Base-by-base conservation (phyloP, 495 filamentous ascomycete species). In the Bacidia gigantensis region DNA sequence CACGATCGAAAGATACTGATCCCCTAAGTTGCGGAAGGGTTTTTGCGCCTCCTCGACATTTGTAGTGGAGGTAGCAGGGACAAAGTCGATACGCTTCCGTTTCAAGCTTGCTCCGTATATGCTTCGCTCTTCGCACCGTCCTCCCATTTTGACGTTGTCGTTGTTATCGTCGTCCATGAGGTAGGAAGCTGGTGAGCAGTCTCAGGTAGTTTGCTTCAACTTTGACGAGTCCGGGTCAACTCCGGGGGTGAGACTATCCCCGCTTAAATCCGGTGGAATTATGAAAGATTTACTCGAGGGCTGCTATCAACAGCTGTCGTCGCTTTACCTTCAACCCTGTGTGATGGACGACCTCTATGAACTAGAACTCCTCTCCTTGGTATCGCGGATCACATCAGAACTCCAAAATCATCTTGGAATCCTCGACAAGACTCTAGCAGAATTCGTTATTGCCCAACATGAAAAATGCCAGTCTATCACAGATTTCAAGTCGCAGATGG, bases 311-410 rank as follows among this genome's bases (percentile, higher is more conserved):
- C 29, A 35, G 14, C 7, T 35, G 5, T 35, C 29, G 5, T 14
- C 29, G 29, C 29, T 35, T 14, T 5, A 5, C 5, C 29, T 35
- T 35, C n/a, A n/a, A 35, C 7, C 29, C 20, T 18, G 7, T 20
- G 39, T 21, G 35, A 95, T 98, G 86, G 89, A 94, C 64, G 87
- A 94, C 65, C 75, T 97, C 53, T 80, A 84, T 60, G 84, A 82
- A 56, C 80, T 98, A 57, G 92, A 98, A 71, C 73, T 93, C 55
- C 79, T 97, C 54, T 93, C 87, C 56, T 79, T 98, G 52, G 89
- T 97, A 55, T 89, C 87, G 43, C 94, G 90, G 67, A 87, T 98
- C 58, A 95, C 87, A 32, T 87, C 82, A 26, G 92, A 98, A 69
- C 72, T 97, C 41, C 83, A 88, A 58, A 98, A 98, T 67, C 86